phyloP scores from a whole-genome alignment of 2,329 filamentous ascomycete genomes.

The Coniochaeta pulveracea region DNA sequence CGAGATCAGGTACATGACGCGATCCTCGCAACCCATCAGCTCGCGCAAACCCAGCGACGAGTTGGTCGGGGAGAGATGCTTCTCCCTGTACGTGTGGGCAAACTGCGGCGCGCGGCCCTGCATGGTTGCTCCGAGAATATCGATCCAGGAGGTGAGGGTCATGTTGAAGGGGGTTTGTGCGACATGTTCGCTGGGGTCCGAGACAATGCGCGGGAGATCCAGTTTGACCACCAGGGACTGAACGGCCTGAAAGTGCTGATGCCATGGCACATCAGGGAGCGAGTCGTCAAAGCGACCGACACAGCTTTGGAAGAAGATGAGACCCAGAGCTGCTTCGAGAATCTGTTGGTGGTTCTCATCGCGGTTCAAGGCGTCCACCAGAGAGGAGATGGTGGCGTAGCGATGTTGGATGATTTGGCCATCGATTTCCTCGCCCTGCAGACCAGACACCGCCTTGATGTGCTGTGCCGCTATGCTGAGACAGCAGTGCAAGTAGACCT shows the following conservation, averaged over 20 bases:
- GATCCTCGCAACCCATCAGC: slow-evolving; percentile 95
- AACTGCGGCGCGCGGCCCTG: slow-evolving; percentile 75
- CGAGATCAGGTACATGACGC: slow-evolving; percentile 94
- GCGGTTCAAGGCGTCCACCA: slow-evolving; percentile 69
- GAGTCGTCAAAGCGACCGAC: slow-evolving; percentile 78
- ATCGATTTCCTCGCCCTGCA: slow-evolving; percentile 65
- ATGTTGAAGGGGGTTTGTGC: slow-evolving; percentile 80
- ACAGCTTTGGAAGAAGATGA: slow-evolving; percentile 93
- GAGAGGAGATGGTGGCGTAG: slow-evolving; percentile 73
- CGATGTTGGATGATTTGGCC: slow-evolving; percentile 87
- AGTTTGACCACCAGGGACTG: slow-evolving; percentile 78
- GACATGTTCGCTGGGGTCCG: slow-evolving; percentile 46
- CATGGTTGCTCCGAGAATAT: slow-evolving; percentile 93
- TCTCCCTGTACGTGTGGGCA: slow-evolving; percentile 89
- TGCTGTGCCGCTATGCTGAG: slow-evolving; percentile 88
- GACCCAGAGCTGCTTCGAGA: slow-evolving; percentile 81
- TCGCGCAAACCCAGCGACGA: slow-evolving; percentile 66
- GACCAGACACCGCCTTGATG: slow-evolving; percentile 64
- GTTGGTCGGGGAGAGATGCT: slow-evolving; percentile 62
- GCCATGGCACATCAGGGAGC: slow-evolving; percentile 89
- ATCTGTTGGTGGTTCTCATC: slow-evolving; percentile 81
- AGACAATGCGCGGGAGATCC: slow-evolving; percentile 59
- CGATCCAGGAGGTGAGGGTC: slow-evolving; percentile 89
- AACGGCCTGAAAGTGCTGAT: slow-evolving; percentile 90
- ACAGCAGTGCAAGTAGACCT: slow-evolving; percentile 90